Evolutionary conservation across 371 early-diverging fungal species (phyloP).

Genomic region (Mortierella sp.): DNA sequence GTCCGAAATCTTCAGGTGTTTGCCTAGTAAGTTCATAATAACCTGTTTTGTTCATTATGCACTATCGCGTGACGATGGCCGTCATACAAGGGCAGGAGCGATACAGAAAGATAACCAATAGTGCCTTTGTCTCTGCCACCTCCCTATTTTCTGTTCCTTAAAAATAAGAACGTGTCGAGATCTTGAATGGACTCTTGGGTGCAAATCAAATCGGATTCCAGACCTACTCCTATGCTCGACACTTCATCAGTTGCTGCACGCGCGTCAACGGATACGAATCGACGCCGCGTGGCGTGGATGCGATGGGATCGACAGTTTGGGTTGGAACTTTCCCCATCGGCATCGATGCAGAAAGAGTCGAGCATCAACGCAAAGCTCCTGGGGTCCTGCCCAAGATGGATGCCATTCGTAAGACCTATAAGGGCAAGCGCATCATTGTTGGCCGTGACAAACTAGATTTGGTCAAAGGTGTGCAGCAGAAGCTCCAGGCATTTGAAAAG

Average conservation of each 20-base stretch:
- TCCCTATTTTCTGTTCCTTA: not conserved
- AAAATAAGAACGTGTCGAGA: conserved; percentile 80
- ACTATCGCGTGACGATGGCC: not conserved
- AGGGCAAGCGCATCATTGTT: conserved; percentile 94
- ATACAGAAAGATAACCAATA: not conserved
- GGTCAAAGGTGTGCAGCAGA: conserved; percentile 98
- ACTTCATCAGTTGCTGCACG: conserved; percentile 94
- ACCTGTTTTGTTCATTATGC: not conserved
- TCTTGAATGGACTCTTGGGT: conserved; percentile 94
- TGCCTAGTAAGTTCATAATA: conserved; percentile 75
- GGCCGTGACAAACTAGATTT: conserved; percentile 98
- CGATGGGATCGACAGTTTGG: conserved; percentile 76
- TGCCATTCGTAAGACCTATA: conserved; percentile 86
- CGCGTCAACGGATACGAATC: conserved; percentile 90
- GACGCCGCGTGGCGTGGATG: conserved; percentile 84
- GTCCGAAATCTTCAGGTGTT: conserved; percentile 93
- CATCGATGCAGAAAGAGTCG: conserved; percentile 80
- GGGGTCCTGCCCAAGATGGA: conserved; percentile 77
- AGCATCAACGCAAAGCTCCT: conserved; percentile 55
- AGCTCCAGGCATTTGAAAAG: conserved; percentile 94
- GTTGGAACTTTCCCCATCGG: conserved; percentile 98
- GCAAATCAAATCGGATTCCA: conserved; percentile 95
- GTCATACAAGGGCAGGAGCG: too few species aligned
- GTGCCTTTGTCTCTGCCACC: not conserved
- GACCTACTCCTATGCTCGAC: conserved; percentile 96